These are phyloP conservation scores for Spongispora temasekensis DNA, from an alignment of 1,284 basidiomycete genomes.

Conservation along the genomic window DNA sequence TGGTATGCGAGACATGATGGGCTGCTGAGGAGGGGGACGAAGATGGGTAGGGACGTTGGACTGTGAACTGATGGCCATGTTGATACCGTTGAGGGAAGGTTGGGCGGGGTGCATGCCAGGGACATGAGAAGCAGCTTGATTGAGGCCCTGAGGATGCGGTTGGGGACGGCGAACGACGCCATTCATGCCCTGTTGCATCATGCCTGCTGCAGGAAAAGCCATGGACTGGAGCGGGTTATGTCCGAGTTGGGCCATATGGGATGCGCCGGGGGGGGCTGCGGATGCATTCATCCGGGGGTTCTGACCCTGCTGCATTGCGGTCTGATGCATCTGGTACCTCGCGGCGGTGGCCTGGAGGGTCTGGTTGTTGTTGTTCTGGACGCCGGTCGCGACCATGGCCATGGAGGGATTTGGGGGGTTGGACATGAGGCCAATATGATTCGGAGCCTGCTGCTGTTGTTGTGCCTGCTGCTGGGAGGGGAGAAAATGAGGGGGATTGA, in stretches of 20 bases:
- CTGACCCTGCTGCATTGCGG: constrained; percentile 36
- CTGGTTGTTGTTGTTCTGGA: constrained; percentile 17
- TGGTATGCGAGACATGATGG: constrained; percentile 36
- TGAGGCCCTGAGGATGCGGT: constrained; percentile 51
- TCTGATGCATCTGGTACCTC: constrained; percentile 33
- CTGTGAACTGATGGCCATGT: constrained; percentile 45
- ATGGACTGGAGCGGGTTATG: constrained; percentile 40
- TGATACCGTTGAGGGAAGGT: constrained; percentile 39
- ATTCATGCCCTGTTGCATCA: constrained; percentile 39
- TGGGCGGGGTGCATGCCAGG: constrained; percentile 42
- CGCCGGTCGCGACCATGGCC: constrained; percentile 28
- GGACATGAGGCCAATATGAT: constrained; percentile 36
- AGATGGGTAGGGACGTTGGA: constrained; percentile 39
- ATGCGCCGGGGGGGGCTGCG: constrained; percentile 32
- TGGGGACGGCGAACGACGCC: constrained; percentile 48
- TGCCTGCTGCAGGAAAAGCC: constrained; percentile 41
- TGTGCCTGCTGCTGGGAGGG: constrained; percentile 35
- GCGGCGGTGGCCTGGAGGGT: constrained; percentile 23
- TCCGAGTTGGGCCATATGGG: constrained; percentile 42
- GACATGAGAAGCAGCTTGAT: constrained; percentile 37
- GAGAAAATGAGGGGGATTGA: constrained; percentile 41
- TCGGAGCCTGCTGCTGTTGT: constrained; percentile 32
- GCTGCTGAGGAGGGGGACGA: constrained; percentile 35
- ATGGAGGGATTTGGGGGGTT: constrained; percentile 28
- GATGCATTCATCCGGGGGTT: constrained; percentile 43